These are phyloP conservation scores for Castanospermum australe DNA, from an alignment of 306 rosid species.

Conservation along the genomic window DNA sequence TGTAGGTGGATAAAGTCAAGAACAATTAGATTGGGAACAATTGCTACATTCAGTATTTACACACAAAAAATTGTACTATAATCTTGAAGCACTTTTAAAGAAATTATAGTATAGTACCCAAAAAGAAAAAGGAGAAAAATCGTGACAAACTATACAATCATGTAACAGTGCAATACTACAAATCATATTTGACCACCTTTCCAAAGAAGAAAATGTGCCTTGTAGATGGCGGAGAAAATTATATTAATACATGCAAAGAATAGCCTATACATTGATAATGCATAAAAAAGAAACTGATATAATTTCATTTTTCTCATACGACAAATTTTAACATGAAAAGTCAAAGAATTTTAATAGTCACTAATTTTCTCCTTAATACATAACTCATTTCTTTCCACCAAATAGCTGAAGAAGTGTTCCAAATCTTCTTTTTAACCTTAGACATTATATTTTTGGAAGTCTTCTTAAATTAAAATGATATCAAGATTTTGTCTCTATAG, in stretches of 20 bases:
- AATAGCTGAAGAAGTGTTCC: background rate
- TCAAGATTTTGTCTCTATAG: background rate
- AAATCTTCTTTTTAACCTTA: no score
- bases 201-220: background rate
- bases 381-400: background rate
- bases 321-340: background rate
- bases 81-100: background rate
- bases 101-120: background rate
- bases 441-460: no score
- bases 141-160: background rate
- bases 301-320: background rate
- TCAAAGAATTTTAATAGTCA: background rate
- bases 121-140: background rate
- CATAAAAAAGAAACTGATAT: background rate
- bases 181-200: background rate
- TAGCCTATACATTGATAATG: background rate
- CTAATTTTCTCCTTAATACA: background rate
- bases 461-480: no score
- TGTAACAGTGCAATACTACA: background rate
- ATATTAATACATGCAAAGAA: background rate
- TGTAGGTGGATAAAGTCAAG: conserved; percentile 31
- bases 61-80: background rate
- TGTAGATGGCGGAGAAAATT: background rate
- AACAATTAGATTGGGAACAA: background rate
- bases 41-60: background rate